Conservation (phyloP, 345 rosid genomes). For the Sisymbrium irio region DNA sequence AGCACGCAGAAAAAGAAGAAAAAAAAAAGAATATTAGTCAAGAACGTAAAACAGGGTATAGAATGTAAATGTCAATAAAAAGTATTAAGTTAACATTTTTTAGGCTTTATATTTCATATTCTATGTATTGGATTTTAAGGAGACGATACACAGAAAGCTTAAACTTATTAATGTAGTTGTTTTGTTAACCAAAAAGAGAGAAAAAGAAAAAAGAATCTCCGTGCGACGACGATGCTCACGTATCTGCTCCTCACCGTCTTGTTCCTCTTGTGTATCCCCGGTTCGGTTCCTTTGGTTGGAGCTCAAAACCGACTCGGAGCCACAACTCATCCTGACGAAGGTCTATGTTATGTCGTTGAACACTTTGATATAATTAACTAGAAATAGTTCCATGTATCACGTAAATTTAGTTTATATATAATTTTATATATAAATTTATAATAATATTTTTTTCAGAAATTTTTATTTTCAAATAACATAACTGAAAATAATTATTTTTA, state of each 20-base stretch:
- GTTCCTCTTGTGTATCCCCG: conserved; percentile 12
- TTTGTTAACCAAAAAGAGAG: no score
- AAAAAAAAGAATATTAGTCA: no score
- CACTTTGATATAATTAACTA: neutral
- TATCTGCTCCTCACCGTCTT: conserved; percentile 1
- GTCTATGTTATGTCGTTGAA: neutral
- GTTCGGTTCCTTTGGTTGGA: conserved; percentile 6
- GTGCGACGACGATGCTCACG: neutral
- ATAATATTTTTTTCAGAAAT: no score
- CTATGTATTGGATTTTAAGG: no score
- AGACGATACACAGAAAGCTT: neutral
- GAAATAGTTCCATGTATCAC: no score
- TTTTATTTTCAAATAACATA: no score
- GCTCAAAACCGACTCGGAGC: conserved; percentile 26
- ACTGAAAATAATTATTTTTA: no score
- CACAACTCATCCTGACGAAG: conserved; percentile 27
- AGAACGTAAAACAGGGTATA: no score
- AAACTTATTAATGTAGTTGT: neutral
- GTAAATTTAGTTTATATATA: no score
- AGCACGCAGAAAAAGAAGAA: no score
- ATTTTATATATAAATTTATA: no score
- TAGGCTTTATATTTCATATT: no score
- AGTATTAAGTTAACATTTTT: neutral
- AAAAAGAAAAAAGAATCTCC: neutral
- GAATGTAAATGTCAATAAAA: neutral